Evolutionary conservation across 2,329 filamentous ascomycete genomes (phyloP).

Genomic region (Coniochaeta hoffmannii): DNA sequence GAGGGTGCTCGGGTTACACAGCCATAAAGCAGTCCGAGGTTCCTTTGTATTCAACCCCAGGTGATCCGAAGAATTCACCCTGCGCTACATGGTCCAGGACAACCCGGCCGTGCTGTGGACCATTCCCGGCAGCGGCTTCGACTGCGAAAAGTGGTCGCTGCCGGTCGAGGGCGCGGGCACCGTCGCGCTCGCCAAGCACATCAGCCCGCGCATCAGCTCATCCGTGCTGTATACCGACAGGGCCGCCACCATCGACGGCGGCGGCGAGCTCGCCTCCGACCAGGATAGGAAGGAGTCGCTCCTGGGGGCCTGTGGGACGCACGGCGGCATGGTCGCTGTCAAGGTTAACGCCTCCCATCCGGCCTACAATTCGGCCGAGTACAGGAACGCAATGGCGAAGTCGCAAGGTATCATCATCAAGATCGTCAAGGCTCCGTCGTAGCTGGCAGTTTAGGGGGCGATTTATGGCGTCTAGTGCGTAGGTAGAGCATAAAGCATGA

Average conservation of each 20-base stretch:
- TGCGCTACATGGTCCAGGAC: background rate
- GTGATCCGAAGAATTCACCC: no score
- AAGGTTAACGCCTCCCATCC: slow-evolving; percentile 7
- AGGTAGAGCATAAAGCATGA: no score
- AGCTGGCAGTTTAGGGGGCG: no score
- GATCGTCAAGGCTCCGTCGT: no score
- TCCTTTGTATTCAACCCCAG: no score
- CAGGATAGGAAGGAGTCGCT: slow-evolving; percentile 1
- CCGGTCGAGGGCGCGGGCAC: slow-evolving; percentile 10
- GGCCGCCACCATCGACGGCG: slow-evolving; percentile 11
- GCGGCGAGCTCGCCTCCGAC: slow-evolving; percentile 4
- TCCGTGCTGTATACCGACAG: slow-evolving; percentile 8
- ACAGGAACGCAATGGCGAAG: slow-evolving; percentile 11
- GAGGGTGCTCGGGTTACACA: no score
- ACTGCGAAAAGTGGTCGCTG: slow-evolving; percentile 18
- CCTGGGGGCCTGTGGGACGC: slow-evolving; percentile 6
- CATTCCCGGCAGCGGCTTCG: background rate
- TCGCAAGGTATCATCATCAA: slow-evolving; percentile 20
- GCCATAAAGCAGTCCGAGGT: no score
- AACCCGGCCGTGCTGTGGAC: background rate
- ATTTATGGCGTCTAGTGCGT: no score
- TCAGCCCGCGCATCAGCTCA: slow-evolving; percentile 11
- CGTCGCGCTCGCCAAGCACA: slow-evolving; percentile 18
- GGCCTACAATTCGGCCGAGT: slow-evolving; percentile 11
- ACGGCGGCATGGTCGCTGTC: slow-evolving; percentile 14